phyloP scores from a whole-genome alignment of 2,329 filamentous ascomycete genomes.

The Apiospora arundinis region DNA sequence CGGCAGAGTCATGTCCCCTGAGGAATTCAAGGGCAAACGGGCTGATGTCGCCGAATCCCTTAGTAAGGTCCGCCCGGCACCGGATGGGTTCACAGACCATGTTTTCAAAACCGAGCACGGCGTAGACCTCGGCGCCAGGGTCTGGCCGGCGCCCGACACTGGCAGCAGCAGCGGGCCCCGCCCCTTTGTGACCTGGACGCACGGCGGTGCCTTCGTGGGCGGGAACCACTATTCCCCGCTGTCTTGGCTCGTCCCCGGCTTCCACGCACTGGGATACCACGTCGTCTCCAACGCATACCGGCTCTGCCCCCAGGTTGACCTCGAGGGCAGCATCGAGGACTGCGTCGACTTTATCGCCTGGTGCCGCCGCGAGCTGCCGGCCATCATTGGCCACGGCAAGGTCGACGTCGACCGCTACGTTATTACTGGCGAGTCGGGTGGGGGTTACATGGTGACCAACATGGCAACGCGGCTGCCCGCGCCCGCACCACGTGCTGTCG shows the following conservation, averaged over 20 bases:
- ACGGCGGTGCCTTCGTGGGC: slow-evolving; percentile 13
- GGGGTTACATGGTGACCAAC: slow-evolving; percentile 14
- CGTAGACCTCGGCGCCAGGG: slow-evolving; percentile 1
- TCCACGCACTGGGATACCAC: slow-evolving; percentile 18
- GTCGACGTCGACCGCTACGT: slow-evolving; percentile 15
- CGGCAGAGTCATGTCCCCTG: slow-evolving; percentile 3
- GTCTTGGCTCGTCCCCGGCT: slow-evolving; percentile 17
- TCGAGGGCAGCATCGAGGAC: neutral
- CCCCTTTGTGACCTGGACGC: slow-evolving; percentile 21
- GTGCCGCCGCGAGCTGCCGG: slow-evolving; percentile 17
- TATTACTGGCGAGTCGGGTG: slow-evolving; percentile 15
- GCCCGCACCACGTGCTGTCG: neutral
- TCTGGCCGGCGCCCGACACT: slow-evolving; percentile 10
- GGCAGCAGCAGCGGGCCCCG: neutral
- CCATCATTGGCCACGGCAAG: slow-evolving; percentile 15
- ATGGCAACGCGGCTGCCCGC: slow-evolving; percentile 10
- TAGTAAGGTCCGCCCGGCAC: neutral
- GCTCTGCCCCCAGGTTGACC: slow-evolving; percentile 15
- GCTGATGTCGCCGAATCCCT: slow-evolving; percentile 1
- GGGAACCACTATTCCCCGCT: slow-evolving; percentile 11
- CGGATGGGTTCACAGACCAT: slow-evolving; percentile 7
- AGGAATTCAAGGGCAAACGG: neutral
- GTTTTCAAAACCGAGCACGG: slow-evolving; percentile 19
- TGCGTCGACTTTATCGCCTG: slow-evolving; percentile 18
- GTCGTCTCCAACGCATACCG: slow-evolving; percentile 19